Base-by-base conservation (phyloP, 345 rosid genomes). In the Xanthoceras sorbifolium region DNA sequence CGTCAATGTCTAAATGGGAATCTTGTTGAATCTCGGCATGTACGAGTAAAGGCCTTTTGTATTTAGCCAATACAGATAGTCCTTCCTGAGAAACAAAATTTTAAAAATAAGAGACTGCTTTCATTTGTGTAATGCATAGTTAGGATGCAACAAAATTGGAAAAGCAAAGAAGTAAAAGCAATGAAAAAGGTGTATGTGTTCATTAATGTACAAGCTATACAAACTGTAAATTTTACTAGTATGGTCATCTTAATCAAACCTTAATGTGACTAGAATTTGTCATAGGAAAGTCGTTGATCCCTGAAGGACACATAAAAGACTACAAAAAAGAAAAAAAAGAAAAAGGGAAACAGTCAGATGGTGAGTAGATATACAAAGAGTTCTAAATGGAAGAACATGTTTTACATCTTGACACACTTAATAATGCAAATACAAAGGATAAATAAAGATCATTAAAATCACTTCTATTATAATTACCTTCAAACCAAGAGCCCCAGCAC, bases 251-350 rank as follows among this genome's bases (percentile, higher is more conserved):
- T 50, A 57, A 63, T 25, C 84, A 7, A 62, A 92, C 98, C 98
- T 93, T 93, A 69, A 96, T 93, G 72, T 96, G 99, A 81, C 82
- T 86, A 48, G 84, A 82, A 77, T 87, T 89, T 68, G 99, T 93
- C 99, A 96, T 96, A 15, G 97, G 98, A 64, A 96, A 96, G 89
- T 96, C 99, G 25, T 91, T 81, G 85, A 93, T 93, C 78, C 98
- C 99, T 3, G 99, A 96, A 67, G 98, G 98, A 80, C 98, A 96
- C 97, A 96, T 93, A 79, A 96, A 96, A 55, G 99, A 92, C 99
- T 96, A 78, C 85, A 84, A 46, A 76, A 60, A 34, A 69, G 64
- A 76, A 81, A 76, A 81, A 46, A 8, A 74, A 23, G 77, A 76
- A 81, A 46, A 8, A 74, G 28, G 77, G 55, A 72, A 76, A 48